phyloP scores from a whole-genome alignment of 495 filamentous ascomycete species.

The Hypoxylon fuscum region DNA sequence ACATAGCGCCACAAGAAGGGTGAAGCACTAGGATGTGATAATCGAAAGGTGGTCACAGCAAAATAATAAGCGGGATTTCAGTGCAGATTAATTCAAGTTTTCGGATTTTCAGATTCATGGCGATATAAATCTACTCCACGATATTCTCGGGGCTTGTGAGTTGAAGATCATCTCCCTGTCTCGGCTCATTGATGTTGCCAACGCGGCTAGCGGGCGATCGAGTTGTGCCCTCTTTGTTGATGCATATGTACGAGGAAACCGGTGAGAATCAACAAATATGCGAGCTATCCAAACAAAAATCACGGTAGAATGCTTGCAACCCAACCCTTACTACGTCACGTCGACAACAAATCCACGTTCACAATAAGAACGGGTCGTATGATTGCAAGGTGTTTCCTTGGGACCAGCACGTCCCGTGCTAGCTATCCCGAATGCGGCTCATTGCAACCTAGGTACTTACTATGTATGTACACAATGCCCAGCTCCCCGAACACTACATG shows the following conservation, averaged over 20 bases:
- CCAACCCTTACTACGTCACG: slow-evolving; percentile 1
- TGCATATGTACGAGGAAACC: slow-evolving; percentile 21
- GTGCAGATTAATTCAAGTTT: neutral
- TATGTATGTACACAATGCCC: too few species aligned
- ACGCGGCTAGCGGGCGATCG: slow-evolving; percentile 9
- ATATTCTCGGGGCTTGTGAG: neutral
- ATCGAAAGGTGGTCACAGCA: neutral
- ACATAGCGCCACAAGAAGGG: neutral
- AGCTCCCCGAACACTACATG: neutral
- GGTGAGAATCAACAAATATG: slow-evolving; percentile 11
- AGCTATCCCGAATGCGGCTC: slow-evolving; percentile 8
- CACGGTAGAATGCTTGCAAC: neutral
- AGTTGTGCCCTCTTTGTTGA: slow-evolving; percentile 8
- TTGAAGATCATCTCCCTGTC: slow-evolving; percentile 29
- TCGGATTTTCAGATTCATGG: too few species aligned
- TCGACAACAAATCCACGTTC: neutral
- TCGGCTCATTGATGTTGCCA: neutral
- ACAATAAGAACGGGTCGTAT: neutral
- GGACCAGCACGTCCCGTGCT: slow-evolving; percentile 3
- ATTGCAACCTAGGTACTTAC: too few species aligned
- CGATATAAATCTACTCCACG: neutral
- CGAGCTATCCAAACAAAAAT: slow-evolving; percentile 3
- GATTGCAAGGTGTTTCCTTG: neutral
- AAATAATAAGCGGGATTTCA: neutral
- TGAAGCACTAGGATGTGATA: neutral